Evolutionary conservation across 2,329 filamentous ascomycete genomes (phyloP), one percentile per base, ranked within the genome.

Genomic region (Penicillium hordei): DNA sequence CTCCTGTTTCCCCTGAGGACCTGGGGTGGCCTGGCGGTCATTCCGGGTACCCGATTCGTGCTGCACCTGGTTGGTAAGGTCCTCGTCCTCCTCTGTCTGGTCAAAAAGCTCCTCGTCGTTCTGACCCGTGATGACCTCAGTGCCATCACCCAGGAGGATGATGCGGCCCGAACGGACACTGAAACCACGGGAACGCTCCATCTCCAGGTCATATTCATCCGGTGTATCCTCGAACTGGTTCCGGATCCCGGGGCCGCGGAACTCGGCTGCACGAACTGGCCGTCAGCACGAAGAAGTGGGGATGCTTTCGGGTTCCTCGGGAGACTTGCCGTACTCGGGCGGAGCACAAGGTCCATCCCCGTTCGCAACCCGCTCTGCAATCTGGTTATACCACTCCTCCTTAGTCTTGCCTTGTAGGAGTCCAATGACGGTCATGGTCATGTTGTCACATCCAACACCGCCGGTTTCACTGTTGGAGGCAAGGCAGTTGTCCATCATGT

Each of bases 401-500:
- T 96, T 95, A 68, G 87, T 90, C 83, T 90, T 92, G 75, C 93
- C 94, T 71, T 90, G 86, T 67, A 99, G 84, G 73, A 99, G 86
- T 66, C 89, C 94, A 71, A 99, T 81, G 65, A 99, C 84, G 68
- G 89, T 82, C 89, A 99, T 97, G 67, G 94, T 99, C 94, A 99
- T 99, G 82, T 99, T 99, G 81, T 99, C 94, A 76, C 94, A 99
- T 61, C 94, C 94, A 61, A 99, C 93, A 63, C 94, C 94, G 55
- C 94, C 94, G 33, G 93, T 97, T 79, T 99, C 94, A 66, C 93
- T 96, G 84, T 96, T 97, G 60, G 93, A 96, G 40, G 94, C 93
- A 65, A 99, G 83, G 75, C 94, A 99, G 81, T 97, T 99, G 82
- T 99, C 93, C 94, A 99, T 99, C 91, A 99, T 96, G 81, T 99